Conservation (phyloP, 78 protist species). For the Bigelowiella natans region DNA sequence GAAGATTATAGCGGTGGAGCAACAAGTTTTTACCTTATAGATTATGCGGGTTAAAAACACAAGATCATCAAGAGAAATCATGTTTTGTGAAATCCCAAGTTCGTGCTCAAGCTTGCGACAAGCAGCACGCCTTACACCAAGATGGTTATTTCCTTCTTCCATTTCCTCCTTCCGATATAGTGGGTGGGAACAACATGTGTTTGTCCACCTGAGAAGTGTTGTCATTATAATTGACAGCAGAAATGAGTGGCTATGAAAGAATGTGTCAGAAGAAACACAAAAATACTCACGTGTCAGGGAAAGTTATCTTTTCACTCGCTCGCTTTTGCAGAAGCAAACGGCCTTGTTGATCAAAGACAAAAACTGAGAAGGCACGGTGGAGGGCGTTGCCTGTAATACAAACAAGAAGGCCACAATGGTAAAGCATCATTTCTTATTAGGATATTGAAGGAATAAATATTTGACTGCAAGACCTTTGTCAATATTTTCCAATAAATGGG, state of each 20-base stretch:
- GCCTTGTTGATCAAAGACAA: constrained; percentile 38
- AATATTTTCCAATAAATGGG: background rate
- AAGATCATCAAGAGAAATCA: background rate
- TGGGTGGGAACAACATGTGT: constrained; percentile 63
- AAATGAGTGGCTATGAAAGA: too few relatives aligned
- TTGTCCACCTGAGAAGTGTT: constrained; percentile 50
- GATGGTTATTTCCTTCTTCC: background rate
- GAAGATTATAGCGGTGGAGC: background rate
- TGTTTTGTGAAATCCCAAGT: constrained; percentile 51
- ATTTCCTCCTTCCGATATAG: constrained; percentile 1
- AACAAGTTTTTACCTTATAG: constrained; percentile 29
- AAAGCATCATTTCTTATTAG: too few relatives aligned
- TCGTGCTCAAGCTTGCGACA: constrained; percentile 64
- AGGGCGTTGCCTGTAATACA: background rate
- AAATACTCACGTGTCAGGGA: background rate
- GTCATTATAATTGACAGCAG: too few relatives aligned
- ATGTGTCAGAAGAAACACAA: background rate
- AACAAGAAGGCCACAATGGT: too few relatives aligned
- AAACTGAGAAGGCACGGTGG: constrained; percentile 56
- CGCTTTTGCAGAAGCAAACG: constrained; percentile 46
- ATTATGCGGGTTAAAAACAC: constrained; percentile 47
- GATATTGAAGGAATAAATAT: too few relatives aligned
- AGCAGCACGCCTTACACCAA: constrained; percentile 59
- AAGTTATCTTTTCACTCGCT: constrained; percentile 33
- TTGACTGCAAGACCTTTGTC: background rate